Conservation (phyloP, 441 rosid genomes). For the Euphorbia corollata region DNA sequence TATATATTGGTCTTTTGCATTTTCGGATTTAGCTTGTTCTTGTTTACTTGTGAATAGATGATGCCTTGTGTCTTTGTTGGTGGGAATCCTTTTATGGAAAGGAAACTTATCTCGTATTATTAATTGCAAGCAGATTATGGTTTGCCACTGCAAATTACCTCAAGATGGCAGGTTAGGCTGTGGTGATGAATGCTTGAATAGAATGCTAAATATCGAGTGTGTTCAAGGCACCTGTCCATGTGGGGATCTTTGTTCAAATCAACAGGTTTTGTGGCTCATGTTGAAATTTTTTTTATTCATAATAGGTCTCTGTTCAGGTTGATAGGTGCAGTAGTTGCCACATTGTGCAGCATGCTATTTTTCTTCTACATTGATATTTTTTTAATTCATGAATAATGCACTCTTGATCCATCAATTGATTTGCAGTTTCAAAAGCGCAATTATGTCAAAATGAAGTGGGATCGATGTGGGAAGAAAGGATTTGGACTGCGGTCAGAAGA, state of each 20-base stretch:
- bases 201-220: conserved; percentile 95
- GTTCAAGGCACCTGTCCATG: conserved; percentile 89
- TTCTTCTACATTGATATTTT: neutral
- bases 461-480: conserved; percentile 88
- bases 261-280: conserved; percentile 42
- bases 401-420: conserved; percentile 21
- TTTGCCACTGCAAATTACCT: conserved; percentile 35
- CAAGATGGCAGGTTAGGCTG: conserved; percentile 58
- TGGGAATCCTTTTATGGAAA: neutral
- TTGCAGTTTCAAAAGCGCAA: conserved; percentile 84
- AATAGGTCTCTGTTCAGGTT: neutral
- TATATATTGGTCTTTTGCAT: conserved; percentile 3
- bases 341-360: neutral
- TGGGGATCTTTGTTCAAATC: conserved; percentile 29
- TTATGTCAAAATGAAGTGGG: conserved; percentile 71
- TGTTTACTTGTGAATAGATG: conserved; percentile 2
- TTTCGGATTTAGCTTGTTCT: neutral
- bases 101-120: conserved; percentile 1
- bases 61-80: conserved; percentile 10
- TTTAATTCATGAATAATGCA: conserved; percentile 7
- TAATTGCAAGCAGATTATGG: conserved; percentile 65
- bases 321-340: neutral
- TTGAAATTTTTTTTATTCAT: neutral
- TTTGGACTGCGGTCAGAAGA: conserved; percentile 78
- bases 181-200: conserved; percentile 90